Evolutionary conservation across 176 grass and related monocot species (phyloP).

Genomic region (Carex parvula): DNA sequence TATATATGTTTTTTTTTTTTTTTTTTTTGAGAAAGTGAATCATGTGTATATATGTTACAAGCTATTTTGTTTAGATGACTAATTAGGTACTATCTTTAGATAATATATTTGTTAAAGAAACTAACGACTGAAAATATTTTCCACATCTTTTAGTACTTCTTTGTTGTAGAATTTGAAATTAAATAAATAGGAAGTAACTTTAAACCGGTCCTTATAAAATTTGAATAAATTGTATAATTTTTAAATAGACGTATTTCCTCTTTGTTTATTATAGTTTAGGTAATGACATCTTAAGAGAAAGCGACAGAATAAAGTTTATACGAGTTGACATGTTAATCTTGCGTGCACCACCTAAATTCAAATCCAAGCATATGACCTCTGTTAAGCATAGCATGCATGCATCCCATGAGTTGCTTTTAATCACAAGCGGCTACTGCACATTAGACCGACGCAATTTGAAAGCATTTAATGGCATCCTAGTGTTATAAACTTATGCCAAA

Average conservation of each 20-base stretch:
- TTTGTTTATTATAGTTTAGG: not conserved
- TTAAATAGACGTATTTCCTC: not conserved
- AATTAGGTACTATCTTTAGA: too few relatives aligned
- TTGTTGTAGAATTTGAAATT: not conserved
- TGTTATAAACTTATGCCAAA: not conserved
- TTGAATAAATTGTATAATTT: not conserved
- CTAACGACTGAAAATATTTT: too few relatives aligned
- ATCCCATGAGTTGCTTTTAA: constrained; percentile 27
- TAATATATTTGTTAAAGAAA: too few relatives aligned
- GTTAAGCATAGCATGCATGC: constrained; percentile 21
- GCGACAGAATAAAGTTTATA: not conserved
- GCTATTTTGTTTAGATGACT: too few relatives aligned
- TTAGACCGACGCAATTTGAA: constrained; percentile 1
- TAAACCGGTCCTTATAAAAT: not conserved
- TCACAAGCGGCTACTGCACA: constrained; percentile 6
- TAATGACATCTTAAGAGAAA: not conserved
- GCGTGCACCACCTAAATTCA: not conserved
- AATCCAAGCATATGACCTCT: not conserved
- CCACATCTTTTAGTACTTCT: not conserved
- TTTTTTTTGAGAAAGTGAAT: too few relatives aligned
- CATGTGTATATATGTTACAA: too few relatives aligned
- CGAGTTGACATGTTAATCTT: constrained; percentile 8
- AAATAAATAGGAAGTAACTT: not conserved
- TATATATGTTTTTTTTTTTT: too few relatives aligned
- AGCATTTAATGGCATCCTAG: not conserved